Evolutionary conservation across 345 rosid genomes (phyloP).

Genomic region (Mallotus nudiflorus): DNA sequence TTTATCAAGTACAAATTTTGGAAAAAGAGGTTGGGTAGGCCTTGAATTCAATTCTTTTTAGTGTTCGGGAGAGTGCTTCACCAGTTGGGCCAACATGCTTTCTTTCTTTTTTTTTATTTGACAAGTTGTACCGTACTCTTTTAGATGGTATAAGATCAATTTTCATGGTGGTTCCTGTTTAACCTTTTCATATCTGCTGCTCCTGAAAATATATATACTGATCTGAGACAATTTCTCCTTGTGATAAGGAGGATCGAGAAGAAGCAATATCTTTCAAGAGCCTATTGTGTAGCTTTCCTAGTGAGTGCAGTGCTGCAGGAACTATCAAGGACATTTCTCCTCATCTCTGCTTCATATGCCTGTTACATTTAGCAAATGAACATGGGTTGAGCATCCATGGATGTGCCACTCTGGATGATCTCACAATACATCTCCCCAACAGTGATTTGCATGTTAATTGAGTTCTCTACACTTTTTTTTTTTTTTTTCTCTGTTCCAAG

Average conservation of each 20-base stretch:
- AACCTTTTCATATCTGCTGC: neutral
- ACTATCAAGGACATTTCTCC: conserved; percentile 70
- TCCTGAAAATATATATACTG: neutral
- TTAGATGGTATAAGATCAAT: neutral
- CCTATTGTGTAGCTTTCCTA: conserved; percentile 67
- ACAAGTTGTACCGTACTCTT: no score
- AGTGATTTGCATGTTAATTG: neutral
- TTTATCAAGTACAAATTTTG: no score
- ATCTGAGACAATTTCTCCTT: conserved; percentile 7
- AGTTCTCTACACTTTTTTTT: neutral
- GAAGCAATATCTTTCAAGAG: conserved; percentile 63
- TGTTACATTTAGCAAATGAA: conserved; percentile 91
- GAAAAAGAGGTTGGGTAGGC: no score
- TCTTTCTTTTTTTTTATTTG: no score
- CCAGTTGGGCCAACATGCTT: no score
- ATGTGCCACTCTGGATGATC: conserved; percentile 58
- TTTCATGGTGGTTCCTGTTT: neutral
- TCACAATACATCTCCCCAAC: conserved; percentile 47
- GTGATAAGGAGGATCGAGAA: conserved; percentile 46
- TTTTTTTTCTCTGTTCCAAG: neutral
- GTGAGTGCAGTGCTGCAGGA: conserved; percentile 70
- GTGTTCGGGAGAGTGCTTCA: no score
- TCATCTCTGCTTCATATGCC: conserved; percentile 89
- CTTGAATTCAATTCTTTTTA: no score
- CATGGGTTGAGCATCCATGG: conserved; percentile 69